phyloP scores from a whole-genome alignment of 2,329 filamentous ascomycete genomes.

The Gnomoniopsis smithogilvyi region DNA sequence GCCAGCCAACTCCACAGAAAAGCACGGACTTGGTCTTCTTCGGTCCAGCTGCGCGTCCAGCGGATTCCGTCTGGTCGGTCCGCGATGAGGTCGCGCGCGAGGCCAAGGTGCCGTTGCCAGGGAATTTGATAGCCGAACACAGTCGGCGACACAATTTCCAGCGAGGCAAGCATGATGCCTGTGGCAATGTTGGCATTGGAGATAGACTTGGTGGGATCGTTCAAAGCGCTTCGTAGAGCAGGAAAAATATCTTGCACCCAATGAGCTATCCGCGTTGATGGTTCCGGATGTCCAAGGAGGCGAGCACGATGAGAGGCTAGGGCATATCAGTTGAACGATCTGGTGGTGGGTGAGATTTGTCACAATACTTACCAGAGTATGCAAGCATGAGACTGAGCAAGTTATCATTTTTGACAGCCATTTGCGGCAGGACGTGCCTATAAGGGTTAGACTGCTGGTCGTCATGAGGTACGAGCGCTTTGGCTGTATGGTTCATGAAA shows the following conservation, averaged over 20 bases:
- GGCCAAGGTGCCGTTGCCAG: constrained; percentile 76
- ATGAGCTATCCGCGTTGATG: constrained; percentile 71
- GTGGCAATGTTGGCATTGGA: constrained; percentile 74
- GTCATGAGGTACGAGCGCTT: constrained; percentile 51
- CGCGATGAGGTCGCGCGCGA: constrained; percentile 73
- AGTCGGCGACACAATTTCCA: constrained; percentile 79
- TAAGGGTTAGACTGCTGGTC: constrained; percentile 51
- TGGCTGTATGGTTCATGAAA: constrained; percentile 77
- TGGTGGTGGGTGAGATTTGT: not conserved
- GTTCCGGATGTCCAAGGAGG: constrained; percentile 70
- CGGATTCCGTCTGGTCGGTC: constrained; percentile 47
- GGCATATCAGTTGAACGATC: not conserved
- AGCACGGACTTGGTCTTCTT: constrained; percentile 60
- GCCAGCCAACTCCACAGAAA: constrained; percentile 82
- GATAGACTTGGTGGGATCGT: constrained; percentile 58
- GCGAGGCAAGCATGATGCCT: constrained; percentile 78
- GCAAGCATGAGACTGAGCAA: constrained; percentile 74
- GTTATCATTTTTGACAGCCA: constrained; percentile 67
- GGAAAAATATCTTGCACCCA: constrained; percentile 82
- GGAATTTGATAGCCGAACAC: constrained; percentile 77
- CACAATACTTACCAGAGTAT: constrained; percentile 53
- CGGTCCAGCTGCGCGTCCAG: constrained; percentile 44
- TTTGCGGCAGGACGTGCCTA: constrained; percentile 47
- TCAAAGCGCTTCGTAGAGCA: constrained; percentile 64
- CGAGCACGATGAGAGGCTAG: constrained; percentile 74